phyloP scores from a whole-genome alignment of 1,284 basidiomycete species.

The Chalciporus sp. region DNA sequence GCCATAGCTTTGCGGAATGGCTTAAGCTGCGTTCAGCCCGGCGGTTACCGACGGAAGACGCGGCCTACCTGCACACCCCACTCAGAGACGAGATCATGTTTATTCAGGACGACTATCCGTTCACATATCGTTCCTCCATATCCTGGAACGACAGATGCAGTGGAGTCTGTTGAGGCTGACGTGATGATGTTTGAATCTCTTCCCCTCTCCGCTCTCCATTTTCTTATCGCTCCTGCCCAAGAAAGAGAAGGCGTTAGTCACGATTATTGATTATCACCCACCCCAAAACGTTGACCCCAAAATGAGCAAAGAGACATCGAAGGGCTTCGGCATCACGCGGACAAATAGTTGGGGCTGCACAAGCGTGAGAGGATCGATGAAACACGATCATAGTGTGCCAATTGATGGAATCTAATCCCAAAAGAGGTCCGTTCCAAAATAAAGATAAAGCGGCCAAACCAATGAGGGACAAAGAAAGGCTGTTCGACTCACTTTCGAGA shows the following conservation, averaged over 20 bases:
- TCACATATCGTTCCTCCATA: conserved; percentile 57
- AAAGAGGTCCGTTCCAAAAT: conserved; percentile 4
- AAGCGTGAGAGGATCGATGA: conserved; percentile 25
- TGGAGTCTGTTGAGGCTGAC: conserved; percentile 17
- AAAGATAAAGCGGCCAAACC: background rate
- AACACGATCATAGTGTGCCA: conserved; percentile 3
- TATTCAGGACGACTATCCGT: conserved; percentile 91
- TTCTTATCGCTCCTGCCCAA: conserved; percentile 55
- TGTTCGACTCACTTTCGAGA: conserved; percentile 66
- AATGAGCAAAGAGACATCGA: conserved; percentile 7
- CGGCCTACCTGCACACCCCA: conserved; percentile 79
- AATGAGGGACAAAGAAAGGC: background rate
- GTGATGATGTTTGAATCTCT: conserved; percentile 45
- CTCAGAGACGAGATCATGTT: conserved; percentile 87
- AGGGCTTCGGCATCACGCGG: conserved; percentile 13
- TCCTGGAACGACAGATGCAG: conserved; percentile 15
- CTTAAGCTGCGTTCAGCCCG: conserved; percentile 39
- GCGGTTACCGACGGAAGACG: conserved; percentile 10
- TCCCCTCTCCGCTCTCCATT: conserved; percentile 66
- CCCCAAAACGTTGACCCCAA: conserved; percentile 18
- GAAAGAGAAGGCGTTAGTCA: conserved; percentile 22
- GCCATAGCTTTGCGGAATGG: conserved; percentile 73
- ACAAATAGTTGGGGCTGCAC: conserved; percentile 4
- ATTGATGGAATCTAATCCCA: conserved; percentile 1
- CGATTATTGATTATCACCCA: conserved; percentile 4